Base-by-base conservation (phyloP, 2,329 filamentous ascomycete species). In the Beauveria asiatica region DNA sequence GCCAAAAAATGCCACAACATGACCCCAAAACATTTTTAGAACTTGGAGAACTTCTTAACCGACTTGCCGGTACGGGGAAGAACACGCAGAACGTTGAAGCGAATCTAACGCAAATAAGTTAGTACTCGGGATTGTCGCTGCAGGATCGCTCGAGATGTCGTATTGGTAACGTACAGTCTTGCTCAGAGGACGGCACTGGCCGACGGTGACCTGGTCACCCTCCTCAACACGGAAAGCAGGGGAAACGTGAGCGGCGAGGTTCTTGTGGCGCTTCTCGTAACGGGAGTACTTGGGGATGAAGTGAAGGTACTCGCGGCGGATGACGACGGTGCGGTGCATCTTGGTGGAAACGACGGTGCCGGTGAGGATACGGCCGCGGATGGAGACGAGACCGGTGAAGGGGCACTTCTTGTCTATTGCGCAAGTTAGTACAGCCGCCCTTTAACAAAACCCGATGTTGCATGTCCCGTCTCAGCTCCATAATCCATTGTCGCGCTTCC, bases 251-350 rank as follows among this genome's bases (percentile, higher is more conserved):
- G 93, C 94, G 75, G 94, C 91, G 69, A 99, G 86, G 88, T 99
- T 99, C 89, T 97, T 97, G 90, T 99, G 94, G 80, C 94, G 87
- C 89, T 97, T 97, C 91, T 99, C 95, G 82, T 99, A 99, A 88
- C 94, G 90, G 78, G 90, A 85, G 88, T 99, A 99, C 86, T 99
- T 99, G 80, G 92, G 92, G 78, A 99, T 89, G 83, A 90, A 99
- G 86, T 99, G 94, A 66, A 99, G 91, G 86, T 99, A 99, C 86
- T 99, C 94, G 81, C 94, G 89, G 80, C 94, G 94, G 86, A 99
- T 95, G 83, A 99, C 89, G 78, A 97, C 83, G 74, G 94, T 99
- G 82, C 94, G 90, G 90, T 99, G 94, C 94, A 99, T 99, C 90
- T 99, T 99, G 82, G 94, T 99, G 74, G 93, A 97, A 76, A 97